Base-by-base conservation (phyloP, 2,329 filamentous ascomycete genomes). In the Xylariaceae sp. region DNA sequence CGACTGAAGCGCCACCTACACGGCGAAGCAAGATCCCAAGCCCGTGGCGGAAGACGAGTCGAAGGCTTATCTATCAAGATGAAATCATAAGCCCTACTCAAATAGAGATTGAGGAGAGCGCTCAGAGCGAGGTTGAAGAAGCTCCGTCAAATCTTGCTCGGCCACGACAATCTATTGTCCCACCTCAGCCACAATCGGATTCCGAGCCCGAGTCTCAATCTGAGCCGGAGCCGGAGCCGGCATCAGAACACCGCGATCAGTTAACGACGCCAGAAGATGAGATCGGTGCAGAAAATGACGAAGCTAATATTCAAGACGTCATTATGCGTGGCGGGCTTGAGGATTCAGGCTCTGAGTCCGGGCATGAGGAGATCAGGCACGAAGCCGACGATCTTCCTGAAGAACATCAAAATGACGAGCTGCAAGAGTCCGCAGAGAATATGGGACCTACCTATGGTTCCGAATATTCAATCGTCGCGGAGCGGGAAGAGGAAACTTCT, bases 41-140 rank as follows among this genome's bases (percentile, higher is more conserved):
- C 28, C 64, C 68, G 2, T 72, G 72, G 71, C 64, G 59, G 37
- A 62, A 56, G 41, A 60, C 51, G 19, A 55, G 42, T 24, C 55
- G 56, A 22, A 50, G 56, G 11, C 49, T 61, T 6, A 57, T 59
- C 19, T 64, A 61, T 39, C 55, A 58, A 36, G 57, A 63, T 30
- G 57, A 65, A 35, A 51, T 60, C 44, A 35, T 56, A 35, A 55
- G 55, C 48, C 46, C 53, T 43, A 43, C 59, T 45, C 54, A 59
- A 53, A 60, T 62, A 52, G 57, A 59, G 33, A 57, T 61, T 53
- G 60, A 57, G 37, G 55, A 55, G 38, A 47, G 47, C 31, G 41
- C 47, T 9, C 51, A 49, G 35, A 58, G 54, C 35, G 55, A 54
- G 31, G 34, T 36, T 26, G 57, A 55, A 26, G 49, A 56, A 15